Base-by-base conservation (phyloP, 306 rosid species). In the Hippophae tibetana region DNA sequence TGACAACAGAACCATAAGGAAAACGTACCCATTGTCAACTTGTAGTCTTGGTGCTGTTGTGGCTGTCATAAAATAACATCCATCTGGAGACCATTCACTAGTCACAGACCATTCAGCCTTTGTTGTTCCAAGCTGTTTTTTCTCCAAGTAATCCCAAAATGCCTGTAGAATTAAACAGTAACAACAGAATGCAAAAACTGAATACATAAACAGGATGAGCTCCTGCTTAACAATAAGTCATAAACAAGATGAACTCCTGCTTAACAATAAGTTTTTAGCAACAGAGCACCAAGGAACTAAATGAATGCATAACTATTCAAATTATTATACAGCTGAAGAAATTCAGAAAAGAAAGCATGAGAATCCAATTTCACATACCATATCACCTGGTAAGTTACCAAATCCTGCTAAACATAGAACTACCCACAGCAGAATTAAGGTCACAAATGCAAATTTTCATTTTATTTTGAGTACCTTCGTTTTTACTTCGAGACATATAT, bases 31-130 rank as follows among this genome's bases (percentile, higher is more conserved):
- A 63, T 90, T 87, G 69, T 90, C 98, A 63, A 90, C 89, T 83
- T 87, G 96, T 60, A 87, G 95, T 76, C 98, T 85, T 40, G 98
- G 98, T 62, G 98, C 96, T 10, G 98, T 90, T 50, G 98, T 87
- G 18, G 96, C 96, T 43, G 98, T 90, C 98, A 90, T 85, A 83
- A 90, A 87, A 76, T 85, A 90, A 70, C 82, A 64, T 54, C 98
- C 98, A 78, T 87, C 89, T 1, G 98, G 82, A 61, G 98, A 90
- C 96, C 98, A 90, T 74, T 90, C 98, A 65, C 96, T 85, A 25
- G 96, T 78, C 67, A 90, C 96, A 43, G 98, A 90, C 79, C 87
- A 85, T 70, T 87, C 98, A 43, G 95, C 95, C 78, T 67, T 85
- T 3, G 89, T 87, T 71, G 82, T 12, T 62, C 63, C 82, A 64